These are phyloP conservation scores for Orbilia blumenaviensis DNA, from an alignment of 2,329 filamentous ascomycete genomes.

Conservation along the genomic window DNA sequence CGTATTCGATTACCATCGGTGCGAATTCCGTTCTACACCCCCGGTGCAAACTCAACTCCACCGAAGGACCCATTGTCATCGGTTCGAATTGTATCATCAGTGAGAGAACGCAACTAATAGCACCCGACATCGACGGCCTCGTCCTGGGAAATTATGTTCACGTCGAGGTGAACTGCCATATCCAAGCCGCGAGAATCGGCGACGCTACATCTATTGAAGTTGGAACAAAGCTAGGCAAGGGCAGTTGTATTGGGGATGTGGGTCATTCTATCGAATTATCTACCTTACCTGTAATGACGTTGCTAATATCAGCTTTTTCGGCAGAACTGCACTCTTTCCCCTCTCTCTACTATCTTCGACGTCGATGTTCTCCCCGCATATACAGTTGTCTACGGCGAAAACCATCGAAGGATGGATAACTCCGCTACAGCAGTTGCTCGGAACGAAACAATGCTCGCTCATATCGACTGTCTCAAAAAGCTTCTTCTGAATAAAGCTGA, in stretches of 20 bases:
- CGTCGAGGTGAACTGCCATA: slow-evolving; percentile 68
- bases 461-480: slow-evolving; percentile 49
- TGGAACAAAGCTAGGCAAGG: slow-evolving; percentile 69
- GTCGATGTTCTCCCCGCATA: slow-evolving; percentile 14
- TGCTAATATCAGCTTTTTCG: neutral
- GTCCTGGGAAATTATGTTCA: slow-evolving; percentile 70
- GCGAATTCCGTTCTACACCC: slow-evolving; percentile 86
- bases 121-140: slow-evolving; percentile 62
- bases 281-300: neutral
- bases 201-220: slow-evolving; percentile 72
- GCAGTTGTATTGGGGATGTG: slow-evolving; percentile 72
- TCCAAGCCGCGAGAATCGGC: slow-evolving; percentile 66
- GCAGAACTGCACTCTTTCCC: slow-evolving; percentile 49
- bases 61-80: slow-evolving; percentile 79
- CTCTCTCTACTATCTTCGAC: slow-evolving; percentile 21
- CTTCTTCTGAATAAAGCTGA: slow-evolving; percentile 43
- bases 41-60: slow-evolving; percentile 79
- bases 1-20: slow-evolving; percentile 79
- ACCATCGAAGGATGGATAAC: slow-evolving; percentile 32
- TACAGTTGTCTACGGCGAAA: slow-evolving; percentile 45
- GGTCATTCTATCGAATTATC: slow-evolving; percentile 36
- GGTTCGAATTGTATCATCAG: slow-evolving; percentile 83
- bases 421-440: slow-evolving; percentile 29
- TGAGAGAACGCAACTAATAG: slow-evolving; percentile 72
- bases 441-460: slow-evolving; percentile 40